Evolutionary conservation across 768 basidiomycete genomes (phyloP).

Genomic region (Mycena vitilis): DNA sequence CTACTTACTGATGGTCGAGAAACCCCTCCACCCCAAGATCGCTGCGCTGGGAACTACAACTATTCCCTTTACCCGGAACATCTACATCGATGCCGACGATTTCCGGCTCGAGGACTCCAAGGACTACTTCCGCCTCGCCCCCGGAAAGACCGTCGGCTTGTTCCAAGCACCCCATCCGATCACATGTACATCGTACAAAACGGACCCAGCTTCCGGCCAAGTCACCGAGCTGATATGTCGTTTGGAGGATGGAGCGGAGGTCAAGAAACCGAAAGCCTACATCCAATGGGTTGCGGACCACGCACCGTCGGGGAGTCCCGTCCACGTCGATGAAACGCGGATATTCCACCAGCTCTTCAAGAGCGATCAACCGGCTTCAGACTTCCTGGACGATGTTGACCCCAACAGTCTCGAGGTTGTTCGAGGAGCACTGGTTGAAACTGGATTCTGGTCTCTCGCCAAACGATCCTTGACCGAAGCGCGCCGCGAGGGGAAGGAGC

Average conservation of each 20-base stretch:
- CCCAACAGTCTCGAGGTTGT: slow-evolving; percentile 84
- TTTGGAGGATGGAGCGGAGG: slow-evolving; percentile 74
- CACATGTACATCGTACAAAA: slow-evolving; percentile 91
- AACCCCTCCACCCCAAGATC: slow-evolving; percentile 94
- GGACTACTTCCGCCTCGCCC: slow-evolving; percentile 97
- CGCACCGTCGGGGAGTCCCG: slow-evolving; percentile 79
- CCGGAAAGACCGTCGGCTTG: slow-evolving; percentile 96
- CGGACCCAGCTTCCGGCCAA: slow-evolving; percentile 75
- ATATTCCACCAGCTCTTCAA: slow-evolving; percentile 96
- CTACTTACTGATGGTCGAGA: slow-evolving; percentile 84
- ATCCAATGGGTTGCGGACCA: slow-evolving; percentile 98
- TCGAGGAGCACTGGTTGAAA: slow-evolving; percentile 85
- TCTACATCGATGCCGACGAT: slow-evolving; percentile 95
- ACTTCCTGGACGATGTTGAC: slow-evolving; percentile 87
- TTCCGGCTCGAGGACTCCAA: slow-evolving; percentile 92
- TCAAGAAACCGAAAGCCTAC: slow-evolving; percentile 90
- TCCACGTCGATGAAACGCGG: slow-evolving; percentile 88
- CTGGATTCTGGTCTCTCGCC: slow-evolving; percentile 89
- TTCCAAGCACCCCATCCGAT: slow-evolving; percentile 94
- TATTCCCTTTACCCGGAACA: slow-evolving; percentile 86
- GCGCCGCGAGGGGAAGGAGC: slow-evolving; percentile 68
- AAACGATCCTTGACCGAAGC: slow-evolving; percentile 75
- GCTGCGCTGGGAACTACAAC: slow-evolving; percentile 85
- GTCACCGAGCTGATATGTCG: slow-evolving; percentile 84
- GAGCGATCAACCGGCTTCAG: slow-evolving; percentile 87